Conservation (phyloP, 768 basidiomycete genomes). For the Suillus brevipes region DNA sequence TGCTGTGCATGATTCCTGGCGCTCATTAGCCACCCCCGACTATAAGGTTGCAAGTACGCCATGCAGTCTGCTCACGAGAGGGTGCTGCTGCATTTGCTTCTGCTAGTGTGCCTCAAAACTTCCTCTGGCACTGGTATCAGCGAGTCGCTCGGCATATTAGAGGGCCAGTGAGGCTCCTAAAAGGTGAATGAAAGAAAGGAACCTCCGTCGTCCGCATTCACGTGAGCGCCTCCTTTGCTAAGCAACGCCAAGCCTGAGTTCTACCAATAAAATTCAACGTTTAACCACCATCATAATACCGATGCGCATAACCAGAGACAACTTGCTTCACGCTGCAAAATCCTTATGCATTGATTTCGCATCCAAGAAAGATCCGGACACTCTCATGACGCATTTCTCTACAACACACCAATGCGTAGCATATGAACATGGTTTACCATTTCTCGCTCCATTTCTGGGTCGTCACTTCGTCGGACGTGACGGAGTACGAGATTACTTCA, state of each 20-base stretch:
- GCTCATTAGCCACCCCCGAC: constrained; percentile 18
- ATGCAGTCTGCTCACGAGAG: constrained; percentile 19
- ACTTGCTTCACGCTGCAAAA: constrained; percentile 45
- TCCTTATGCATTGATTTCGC: constrained; percentile 56
- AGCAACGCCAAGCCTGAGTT: neutral
- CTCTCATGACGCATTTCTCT: constrained; percentile 53
- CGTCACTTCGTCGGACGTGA: constrained; percentile 44
- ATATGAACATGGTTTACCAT: constrained; percentile 54
- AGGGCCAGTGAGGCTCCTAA: neutral
- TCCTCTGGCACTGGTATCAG: constrained; percentile 9
- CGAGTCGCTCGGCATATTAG: neutral
- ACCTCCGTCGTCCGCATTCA: neutral
- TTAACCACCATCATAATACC: constrained; percentile 4
- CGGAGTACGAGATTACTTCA: constrained; percentile 51
- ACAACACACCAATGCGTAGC: constrained; percentile 42
- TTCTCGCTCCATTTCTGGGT: constrained; percentile 63
- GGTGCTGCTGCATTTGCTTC: constrained; percentile 4
- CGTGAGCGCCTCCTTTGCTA: neutral
- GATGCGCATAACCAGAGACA: constrained; percentile 30
- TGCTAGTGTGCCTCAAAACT: constrained; percentile 5
- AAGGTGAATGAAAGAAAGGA: constrained; percentile 8
- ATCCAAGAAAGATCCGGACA: constrained; percentile 39
- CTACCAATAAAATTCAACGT: neutral
- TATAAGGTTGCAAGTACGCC: neutral
- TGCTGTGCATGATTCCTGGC: constrained; percentile 9